Evolutionary conservation across 495 filamentous ascomycete species (phyloP), one percentile per base, ranked within the genome.

Genomic region (Xylaria longipes): DNA sequence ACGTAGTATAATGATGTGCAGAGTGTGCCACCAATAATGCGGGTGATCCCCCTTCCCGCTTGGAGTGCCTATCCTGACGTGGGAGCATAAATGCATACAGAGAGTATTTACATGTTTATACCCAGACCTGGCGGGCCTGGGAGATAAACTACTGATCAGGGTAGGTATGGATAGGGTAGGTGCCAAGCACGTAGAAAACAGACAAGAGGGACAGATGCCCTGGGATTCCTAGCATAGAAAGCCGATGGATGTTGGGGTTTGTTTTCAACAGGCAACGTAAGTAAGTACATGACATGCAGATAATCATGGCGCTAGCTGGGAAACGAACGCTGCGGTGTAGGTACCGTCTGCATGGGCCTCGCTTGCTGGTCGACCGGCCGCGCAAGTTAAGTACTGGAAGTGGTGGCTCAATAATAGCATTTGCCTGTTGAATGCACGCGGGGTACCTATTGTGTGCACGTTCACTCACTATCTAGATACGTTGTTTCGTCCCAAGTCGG

Each of bases 311-410:
- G 58, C 39, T 25, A 41, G 14, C 22, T 48, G 41, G 41, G 25
- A 17, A 5, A 63, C 61, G 41, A 45, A 64, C 39, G 61, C 61
- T 64, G 61, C 61, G 37, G 60, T 63, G 60, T 39, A n/a, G n/a
- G n/a, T n/a, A 43, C 25, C 61, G 22, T 6, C 22, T 56, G 52
- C 52, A 56, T 56, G 52, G 52, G 27, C 52, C 14, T 31, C 6
- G 15, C 27, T 56, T 31, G 22, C 25, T 31, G 11, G 52, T 31
- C 3, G 52, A 7, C 11, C 27, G 52, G 46, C 46, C 27, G 52
- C 27, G 22, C 3, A 56, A 56, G 52, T 56, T 29, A 1, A 25
- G 14, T 22, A 25, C 7, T 50, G 4, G n/a, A n/a, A 50, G 7
- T 52, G 60, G 20, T 63, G 37, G 60, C 37, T 35, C 37, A 5